These are phyloP conservation scores for Picea abies DNA, from an alignment of 83 land plant species.

Conservation along the genomic window DNA sequence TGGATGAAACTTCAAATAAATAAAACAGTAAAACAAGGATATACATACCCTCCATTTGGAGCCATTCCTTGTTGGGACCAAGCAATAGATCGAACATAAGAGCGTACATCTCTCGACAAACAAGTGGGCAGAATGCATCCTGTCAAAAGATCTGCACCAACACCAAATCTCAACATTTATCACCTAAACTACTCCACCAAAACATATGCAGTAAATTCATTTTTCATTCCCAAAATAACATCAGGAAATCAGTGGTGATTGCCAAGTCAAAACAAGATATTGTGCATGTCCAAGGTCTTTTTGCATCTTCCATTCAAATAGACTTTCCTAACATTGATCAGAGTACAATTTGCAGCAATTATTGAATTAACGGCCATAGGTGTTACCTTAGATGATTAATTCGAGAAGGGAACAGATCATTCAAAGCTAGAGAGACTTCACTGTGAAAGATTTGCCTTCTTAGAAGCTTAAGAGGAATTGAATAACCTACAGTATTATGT, in stretches of 20 bases:
- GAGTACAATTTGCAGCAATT: too few species aligned
- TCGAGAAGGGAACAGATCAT: background rate
- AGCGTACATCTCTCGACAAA: constrained; percentile 46
- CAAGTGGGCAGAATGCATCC: constrained; percentile 40
- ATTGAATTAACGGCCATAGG: too few species aligned
- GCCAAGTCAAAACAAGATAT: background rate
- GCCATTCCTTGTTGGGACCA: constrained; percentile 70
- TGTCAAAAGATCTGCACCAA: constrained; percentile 41
- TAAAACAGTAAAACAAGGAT: constrained; percentile 11
- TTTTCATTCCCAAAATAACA: background rate
- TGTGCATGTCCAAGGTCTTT: background rate
- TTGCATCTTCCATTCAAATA: background rate
- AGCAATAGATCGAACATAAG: constrained; percentile 53
- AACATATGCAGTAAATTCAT: background rate
- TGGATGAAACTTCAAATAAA: background rate
- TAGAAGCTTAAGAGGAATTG: background rate
- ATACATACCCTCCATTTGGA: constrained; percentile 55
- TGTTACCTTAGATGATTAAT: too few species aligned
- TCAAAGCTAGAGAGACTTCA: background rate
- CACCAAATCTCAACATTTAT: background rate
- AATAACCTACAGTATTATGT: background rate
- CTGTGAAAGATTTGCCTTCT: background rate
- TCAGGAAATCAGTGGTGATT: background rate
- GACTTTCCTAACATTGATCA: background rate
- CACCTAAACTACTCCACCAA: constrained; percentile 3